Evolutionary conservation across 108 stramenopile genomes (phyloP).

Genomic region (Seminavis robusta): DNA sequence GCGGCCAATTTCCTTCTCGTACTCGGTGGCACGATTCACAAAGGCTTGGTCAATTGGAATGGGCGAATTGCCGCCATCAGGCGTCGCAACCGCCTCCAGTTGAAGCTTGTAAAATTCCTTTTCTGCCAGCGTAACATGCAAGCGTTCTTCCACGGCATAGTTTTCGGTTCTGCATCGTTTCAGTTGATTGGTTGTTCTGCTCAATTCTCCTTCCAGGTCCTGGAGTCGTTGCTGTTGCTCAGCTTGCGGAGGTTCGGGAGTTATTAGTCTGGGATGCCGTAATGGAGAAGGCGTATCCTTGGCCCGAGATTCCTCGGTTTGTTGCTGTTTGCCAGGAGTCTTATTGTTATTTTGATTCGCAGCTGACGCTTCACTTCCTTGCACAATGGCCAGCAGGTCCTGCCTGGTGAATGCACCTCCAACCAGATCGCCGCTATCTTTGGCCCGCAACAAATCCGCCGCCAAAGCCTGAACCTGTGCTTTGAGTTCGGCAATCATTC

Average conservation of each 20-base stretch:
- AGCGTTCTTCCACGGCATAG: conserved; percentile 3
- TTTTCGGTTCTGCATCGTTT: conserved; percentile 3
- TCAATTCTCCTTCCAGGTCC: too few species aligned
- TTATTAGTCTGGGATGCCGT: too few species aligned
- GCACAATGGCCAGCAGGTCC: conserved; percentile 31
- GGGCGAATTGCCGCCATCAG: background rate
- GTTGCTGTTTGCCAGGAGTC: too few species aligned
- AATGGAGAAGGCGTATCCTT: too few species aligned
- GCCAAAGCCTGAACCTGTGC: conserved; percentile 49
- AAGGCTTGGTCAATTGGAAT: conserved; percentile 18
- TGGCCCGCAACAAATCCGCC: conserved; percentile 46
- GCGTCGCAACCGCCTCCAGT: background rate
- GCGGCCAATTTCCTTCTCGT: conserved; percentile 48
- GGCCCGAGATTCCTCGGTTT: too few species aligned
- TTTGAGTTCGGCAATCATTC: conserved; percentile 37
- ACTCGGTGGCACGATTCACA: conserved; percentile 20
- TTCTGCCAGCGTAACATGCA: conserved; percentile 26
- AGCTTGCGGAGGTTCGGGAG: too few species aligned
- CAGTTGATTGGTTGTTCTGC: background rate
- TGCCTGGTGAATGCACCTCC: conserved; percentile 33
- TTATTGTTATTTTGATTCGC: background rate
- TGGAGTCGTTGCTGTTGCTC: too few species aligned
- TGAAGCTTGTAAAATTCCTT: conserved; percentile 37
- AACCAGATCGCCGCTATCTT: conserved; percentile 30
- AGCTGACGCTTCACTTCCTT: conserved; percentile 30